These are phyloP conservation scores for Pouteria campechiana DNA, from an alignment of 179 eudicot genomes.

Conservation along the genomic window DNA sequence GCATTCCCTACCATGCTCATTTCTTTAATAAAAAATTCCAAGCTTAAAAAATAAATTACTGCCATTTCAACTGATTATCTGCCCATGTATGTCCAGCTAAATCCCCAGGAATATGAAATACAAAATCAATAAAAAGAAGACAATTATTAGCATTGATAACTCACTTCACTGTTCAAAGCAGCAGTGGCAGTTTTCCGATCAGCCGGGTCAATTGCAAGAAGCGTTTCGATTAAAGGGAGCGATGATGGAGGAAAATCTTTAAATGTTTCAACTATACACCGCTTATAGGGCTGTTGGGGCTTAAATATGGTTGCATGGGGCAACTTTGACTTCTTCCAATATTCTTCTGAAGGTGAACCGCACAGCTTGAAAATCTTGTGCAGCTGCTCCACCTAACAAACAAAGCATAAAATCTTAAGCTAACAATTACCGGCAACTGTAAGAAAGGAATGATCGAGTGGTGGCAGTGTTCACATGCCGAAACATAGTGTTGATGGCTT, in stretches of 20 bases:
- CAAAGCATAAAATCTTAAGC: background rate
- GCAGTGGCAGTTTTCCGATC: conserved; percentile 66
- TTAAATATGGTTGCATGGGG: conserved; percentile 78
- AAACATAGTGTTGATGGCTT: too few species aligned
- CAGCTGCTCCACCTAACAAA: conserved; percentile 57
- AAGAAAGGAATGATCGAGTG: too few species aligned
- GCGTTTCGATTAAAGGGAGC: conserved; percentile 57
- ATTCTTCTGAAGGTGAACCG: conserved; percentile 72
- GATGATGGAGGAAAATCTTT: conserved; percentile 65
- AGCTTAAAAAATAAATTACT: too few species aligned
- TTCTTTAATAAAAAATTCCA: too few species aligned
- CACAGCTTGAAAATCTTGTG: conserved; percentile 75
- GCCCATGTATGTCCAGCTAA: too few species aligned
- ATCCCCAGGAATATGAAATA: too few species aligned
- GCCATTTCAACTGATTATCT: too few species aligned
- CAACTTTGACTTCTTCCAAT: conserved; percentile 74
- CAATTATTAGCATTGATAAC: conserved; percentile 8
- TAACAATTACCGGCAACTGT: background rate
- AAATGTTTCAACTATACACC: conserved; percentile 59
- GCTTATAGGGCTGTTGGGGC: conserved; percentile 68
- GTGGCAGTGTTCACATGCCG: background rate
- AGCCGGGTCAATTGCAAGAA: conserved; percentile 65
- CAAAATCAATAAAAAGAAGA: too few species aligned
- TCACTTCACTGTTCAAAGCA: conserved; percentile 69
- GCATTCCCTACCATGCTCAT: too few species aligned